phyloP scores from a whole-genome alignment of 1,284 basidiomycete genomes.

The Flammula alnicola region DNA sequence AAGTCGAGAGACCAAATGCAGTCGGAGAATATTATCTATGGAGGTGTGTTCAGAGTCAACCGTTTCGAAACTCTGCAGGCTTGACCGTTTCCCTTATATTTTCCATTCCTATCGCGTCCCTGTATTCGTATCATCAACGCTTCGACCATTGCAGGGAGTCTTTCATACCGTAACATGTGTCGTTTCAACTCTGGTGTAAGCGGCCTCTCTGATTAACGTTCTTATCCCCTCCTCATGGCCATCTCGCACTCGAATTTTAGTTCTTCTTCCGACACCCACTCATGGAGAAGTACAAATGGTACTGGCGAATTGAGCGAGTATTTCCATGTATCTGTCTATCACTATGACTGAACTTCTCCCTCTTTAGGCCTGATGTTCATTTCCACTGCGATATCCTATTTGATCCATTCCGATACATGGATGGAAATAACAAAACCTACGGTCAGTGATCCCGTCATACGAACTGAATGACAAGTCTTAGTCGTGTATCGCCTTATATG shows the following conservation, averaged over 20 bases:
- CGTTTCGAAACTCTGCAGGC: background rate
- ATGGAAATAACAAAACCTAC: conserved; percentile 72
- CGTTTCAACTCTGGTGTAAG: conserved; percentile 85
- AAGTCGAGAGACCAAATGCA: conserved; percentile 49
- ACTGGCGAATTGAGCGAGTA: conserved; percentile 64
- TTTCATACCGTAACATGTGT: conserved; percentile 68
- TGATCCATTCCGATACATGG: conserved; percentile 81
- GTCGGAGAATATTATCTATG: conserved; percentile 32
- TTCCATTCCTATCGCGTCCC: conserved; percentile 19
- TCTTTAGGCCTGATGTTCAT: conserved; percentile 61
- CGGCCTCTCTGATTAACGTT: conserved; percentile 15
- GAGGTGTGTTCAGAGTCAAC: conserved; percentile 29
- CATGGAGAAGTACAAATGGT: conserved; percentile 75
- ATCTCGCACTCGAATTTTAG: no score
- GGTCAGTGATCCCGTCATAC: conserved; percentile 38
- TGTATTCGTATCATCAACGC: no score
- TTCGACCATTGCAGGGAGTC: no score
- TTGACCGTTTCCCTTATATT: no score
- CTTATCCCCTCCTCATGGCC: background rate
- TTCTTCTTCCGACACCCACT: conserved; percentile 80
- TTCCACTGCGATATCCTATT: conserved; percentile 69
- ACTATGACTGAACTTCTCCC: background rate
- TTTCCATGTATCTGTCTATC: background rate
- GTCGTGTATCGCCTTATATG: no score
- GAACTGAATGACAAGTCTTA: no score